A percentile compares a stretch with the other conserved stretches of the same genome.
phyloP scores from a whole-genome alignment of 495 filamentous ascomycete genomes.

The Staphylotrichum longicolle region DNA sequence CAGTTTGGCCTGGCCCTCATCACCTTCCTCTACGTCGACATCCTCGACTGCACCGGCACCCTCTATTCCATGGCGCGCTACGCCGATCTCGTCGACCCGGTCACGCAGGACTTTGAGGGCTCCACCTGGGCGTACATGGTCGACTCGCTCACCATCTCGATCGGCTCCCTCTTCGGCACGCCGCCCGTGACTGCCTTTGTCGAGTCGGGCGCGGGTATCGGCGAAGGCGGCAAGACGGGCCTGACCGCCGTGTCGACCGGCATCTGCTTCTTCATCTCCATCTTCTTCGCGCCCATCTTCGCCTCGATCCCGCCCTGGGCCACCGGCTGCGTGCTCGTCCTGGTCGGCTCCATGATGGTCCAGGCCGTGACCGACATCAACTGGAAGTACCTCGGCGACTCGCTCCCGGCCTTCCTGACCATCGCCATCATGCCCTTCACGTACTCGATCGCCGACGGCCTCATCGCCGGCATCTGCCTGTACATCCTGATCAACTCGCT shows the following conservation, averaged over 20 bases:
- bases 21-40: conserved; percentile 84
- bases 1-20: conserved; percentile 77
- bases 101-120: conserved; percentile 75
- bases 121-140: conserved; percentile 75
- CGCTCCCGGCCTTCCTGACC: conserved; percentile 75
- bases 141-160: conserved; percentile 72
- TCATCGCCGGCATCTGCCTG: conserved; percentile 70
- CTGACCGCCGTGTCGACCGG: conserved; percentile 76
- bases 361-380: conserved; percentile 73
- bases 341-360: conserved; percentile 81
- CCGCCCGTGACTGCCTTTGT: conserved; percentile 81
- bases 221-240: conserved; percentile 77
- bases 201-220: conserved; percentile 80
- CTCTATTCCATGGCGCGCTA: conserved; percentile 83
- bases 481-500: conserved; percentile 67
- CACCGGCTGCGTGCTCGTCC: conserved; percentile 75
- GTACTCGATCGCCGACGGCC: conserved; percentile 73
- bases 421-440: conserved; percentile 85
- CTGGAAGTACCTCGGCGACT: conserved; percentile 76
- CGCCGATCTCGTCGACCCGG: conserved; percentile 67
- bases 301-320: conserved; percentile 82
- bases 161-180: conserved; percentile 70
- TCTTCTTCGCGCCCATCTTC: conserved; percentile 86
- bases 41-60: conserved; percentile 73
- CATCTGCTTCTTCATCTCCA: conserved; percentile 77